Evolutionary conservation across 805 yeast species (phyloP), one percentile per base, ranked within the genome.

Genomic region (Wickerhamomyces chambardii): DNA sequence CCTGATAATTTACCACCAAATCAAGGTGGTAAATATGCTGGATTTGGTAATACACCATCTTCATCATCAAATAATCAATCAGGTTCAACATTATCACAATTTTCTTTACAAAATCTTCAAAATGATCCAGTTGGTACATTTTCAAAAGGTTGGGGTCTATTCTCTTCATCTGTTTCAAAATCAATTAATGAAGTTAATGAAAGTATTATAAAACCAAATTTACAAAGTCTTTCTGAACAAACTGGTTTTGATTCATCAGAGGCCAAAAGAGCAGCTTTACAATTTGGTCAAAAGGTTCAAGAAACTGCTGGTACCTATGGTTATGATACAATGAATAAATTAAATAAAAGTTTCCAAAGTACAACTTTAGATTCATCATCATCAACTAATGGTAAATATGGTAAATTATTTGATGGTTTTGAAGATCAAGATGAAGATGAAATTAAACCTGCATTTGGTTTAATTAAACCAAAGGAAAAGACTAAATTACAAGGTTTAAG

Each of bases 271-370:
- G 97, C 97, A n/a, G 84, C 95, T 73, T 80, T 85, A 39, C 97
- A 92, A 64, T 92, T 90, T 63, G 96, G 97, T 32, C 95, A 84
- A 54, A 86, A 78, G 52, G 83, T 90, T 63, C 95, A 84, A 55
- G 94, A 87, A 44, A 85, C 96, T 1, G 12, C 27, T 14, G 83
- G 94, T 25, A 71, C 66, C 40, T 76, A 75, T 45, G 84, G 95
- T 19, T 77, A 75, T 36, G 81, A 78, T 43, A 77, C 80, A n/a
- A 69, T 74, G 48, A 69, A 66, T 41, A 63, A 65, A 15, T 75
- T 78, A 51, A 78, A 86, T 3, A 5, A n/a, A 17, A 21, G 12
- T 19, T 47, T 51, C 19, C 61, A 52, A 30, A 30, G 29, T 41
- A 52, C 27, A 61, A 11, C 27, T 11, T 24, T 24, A 6, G 12